phyloP scores from a whole-genome alignment of 1,284 basidiomycete genomes.

The Agroathelia rolfsii region DNA sequence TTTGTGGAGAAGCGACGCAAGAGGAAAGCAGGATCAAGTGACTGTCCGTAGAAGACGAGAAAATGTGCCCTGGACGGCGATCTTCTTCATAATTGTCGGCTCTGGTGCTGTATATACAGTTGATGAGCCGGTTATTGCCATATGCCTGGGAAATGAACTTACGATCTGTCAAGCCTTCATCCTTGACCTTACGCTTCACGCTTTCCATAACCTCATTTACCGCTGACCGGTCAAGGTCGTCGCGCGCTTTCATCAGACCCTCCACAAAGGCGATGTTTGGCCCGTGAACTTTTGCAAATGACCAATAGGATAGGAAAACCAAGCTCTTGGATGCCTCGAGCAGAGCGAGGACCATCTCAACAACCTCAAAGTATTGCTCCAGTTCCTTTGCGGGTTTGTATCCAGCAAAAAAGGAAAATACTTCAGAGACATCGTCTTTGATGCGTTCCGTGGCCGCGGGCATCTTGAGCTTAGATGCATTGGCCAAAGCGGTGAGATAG shows the following conservation, averaged over 20 bases:
- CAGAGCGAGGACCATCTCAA: constrained; percentile 80
- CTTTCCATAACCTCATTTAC: constrained; percentile 94
- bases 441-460: constrained; percentile 78
- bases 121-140: constrained; percentile 8
- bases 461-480: constrained; percentile 82
- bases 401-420: constrained; percentile 74
- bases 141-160: constrained; percentile 26
- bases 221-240: constrained; percentile 82
- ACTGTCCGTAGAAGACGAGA: constrained; percentile 48
- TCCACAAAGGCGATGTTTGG: constrained; percentile 91
- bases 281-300: constrained; percentile 93
- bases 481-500: constrained; percentile 84
- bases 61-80: constrained; percentile 65
- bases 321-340: constrained; percentile 87
- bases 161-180: constrained; percentile 80
- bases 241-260: constrained; percentile 78
- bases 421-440: constrained; percentile 70
- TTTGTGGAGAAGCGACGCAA: constrained; percentile 2
- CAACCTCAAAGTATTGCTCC: constrained; percentile 75
- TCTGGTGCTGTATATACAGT: constrained; percentile 42
- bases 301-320: constrained; percentile 91
- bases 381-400: constrained; percentile 78
- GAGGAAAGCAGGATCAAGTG: neutral
- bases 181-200: constrained; percentile 84
- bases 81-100: constrained; percentile 82